Conservation (phyloP, 1,139 yeast genomes). For the Kodamaea derodonti region DNA sequence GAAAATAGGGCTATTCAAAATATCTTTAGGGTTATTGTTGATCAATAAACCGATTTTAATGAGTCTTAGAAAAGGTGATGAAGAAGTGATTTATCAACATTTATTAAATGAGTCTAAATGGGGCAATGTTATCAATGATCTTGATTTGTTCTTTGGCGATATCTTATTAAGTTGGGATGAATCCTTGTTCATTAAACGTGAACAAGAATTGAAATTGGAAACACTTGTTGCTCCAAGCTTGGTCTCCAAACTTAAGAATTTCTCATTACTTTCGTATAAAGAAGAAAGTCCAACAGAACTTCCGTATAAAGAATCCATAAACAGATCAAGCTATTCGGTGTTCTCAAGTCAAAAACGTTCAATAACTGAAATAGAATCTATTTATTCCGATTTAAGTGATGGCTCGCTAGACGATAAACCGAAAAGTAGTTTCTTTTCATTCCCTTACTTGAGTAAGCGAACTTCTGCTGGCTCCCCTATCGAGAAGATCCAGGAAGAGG, state of each 20-base stretch:
- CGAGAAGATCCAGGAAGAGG: slow-evolving; percentile 4
- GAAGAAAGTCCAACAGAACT: slow-evolving; percentile 8
- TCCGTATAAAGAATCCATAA: slow-evolving; percentile 4
- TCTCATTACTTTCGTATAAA: slow-evolving; percentile 11
- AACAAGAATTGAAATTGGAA: slow-evolving; percentile 1
- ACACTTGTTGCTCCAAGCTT: slow-evolving; percentile 7
- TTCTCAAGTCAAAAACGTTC: slow-evolving; percentile 15
- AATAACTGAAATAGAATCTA: slow-evolving; percentile 26
- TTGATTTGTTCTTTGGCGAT: slow-evolving; percentile 42
- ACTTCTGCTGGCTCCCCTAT: slow-evolving; percentile 6
- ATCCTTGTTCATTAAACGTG: slow-evolving; percentile 18
- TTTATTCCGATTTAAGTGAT: slow-evolving; percentile 27
- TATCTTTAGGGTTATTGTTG: slow-evolving; percentile 53
- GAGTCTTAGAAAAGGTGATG: slow-evolving; percentile 46
- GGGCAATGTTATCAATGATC: slow-evolving; percentile 49
- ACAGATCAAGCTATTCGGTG: slow-evolving; percentile 20
- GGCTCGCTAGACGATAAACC: slow-evolving; percentile 9
- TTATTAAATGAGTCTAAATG: slow-evolving; percentile 54
- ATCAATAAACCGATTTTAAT: slow-evolving; percentile 51
- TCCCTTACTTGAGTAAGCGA: slow-evolving; percentile 5
- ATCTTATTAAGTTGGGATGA: slow-evolving; percentile 37
- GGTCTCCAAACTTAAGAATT: slow-evolving; percentile 15
- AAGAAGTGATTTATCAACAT: slow-evolving; percentile 60
- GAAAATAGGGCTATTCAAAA: slow-evolving; percentile 57
- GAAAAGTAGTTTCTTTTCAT: slow-evolving; percentile 7